phyloP scores from a whole-genome alignment of 2,329 filamentous ascomycete genomes.

The Clarireedia paspali region DNA sequence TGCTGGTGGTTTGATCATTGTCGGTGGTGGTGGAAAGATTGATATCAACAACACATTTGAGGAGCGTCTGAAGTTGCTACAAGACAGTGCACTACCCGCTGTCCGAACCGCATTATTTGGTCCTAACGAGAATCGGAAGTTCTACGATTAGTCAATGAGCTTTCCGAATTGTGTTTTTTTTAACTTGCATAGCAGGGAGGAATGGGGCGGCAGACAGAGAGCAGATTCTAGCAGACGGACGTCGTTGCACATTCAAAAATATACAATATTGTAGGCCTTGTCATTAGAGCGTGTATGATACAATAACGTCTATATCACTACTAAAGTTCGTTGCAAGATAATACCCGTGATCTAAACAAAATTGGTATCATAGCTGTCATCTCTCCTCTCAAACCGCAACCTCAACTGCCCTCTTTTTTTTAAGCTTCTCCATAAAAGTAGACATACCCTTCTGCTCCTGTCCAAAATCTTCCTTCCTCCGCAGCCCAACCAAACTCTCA shows the following conservation, averaged over 20 bases:
- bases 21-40: conserved; percentile 85
- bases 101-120: conserved; percentile 86
- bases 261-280: conserved; percentile 15
- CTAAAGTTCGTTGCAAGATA: conserved; percentile 1
- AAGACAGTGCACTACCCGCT: conserved; percentile 75
- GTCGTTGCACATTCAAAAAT: conserved; percentile 11
- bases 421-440: conserved; percentile 17
- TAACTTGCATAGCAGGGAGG: not conserved
- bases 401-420: not conserved
- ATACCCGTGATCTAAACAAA: not conserved
- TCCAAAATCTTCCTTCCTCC: conserved; percentile 32
- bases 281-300: conserved; percentile 29
- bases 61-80: conserved; percentile 76
- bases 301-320: conserved; percentile 12
- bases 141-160: conserved; percentile 63
- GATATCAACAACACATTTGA: conserved; percentile 99
- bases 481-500: not conserved
- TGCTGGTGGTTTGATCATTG: conserved; percentile 72
- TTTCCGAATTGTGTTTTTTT: not conserved
- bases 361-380: not conserved
- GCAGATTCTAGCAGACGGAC: not conserved
- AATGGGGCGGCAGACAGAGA: not conserved
- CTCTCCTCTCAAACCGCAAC: not conserved
- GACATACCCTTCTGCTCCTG: conserved; percentile 22
- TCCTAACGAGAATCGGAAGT: conserved; percentile 90